Evolutionary conservation across 2,329 filamentous ascomycete genomes (phyloP), one percentile per base, ranked within the genome.

Genomic region (Cladosporium sp.): DNA sequence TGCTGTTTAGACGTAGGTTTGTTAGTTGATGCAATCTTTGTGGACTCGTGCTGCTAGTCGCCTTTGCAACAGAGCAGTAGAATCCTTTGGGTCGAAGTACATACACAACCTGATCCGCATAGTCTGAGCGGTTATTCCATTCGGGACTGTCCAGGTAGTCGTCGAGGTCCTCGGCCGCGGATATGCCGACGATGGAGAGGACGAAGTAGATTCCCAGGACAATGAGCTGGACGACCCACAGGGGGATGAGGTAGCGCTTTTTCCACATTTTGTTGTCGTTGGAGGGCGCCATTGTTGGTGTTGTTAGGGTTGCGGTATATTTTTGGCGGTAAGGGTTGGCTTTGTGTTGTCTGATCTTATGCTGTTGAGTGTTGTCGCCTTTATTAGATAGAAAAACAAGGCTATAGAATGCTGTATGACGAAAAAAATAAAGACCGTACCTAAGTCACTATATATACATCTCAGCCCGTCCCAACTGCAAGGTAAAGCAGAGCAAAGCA

Each of bases 171-270:
- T 63, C 18, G 35, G 57, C 53, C 5, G 61, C 50, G 29, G 18
- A 37, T 33, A 69, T 57, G n/a, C 55, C 60, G 12, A 69, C 26
- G n/a, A n/a, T 56, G 14, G 49, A 49, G 29, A 69, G 44, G 52
- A 73, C 65, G 40, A 68, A 50, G 61, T 68, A 56, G 49, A 68
- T 66, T 28, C 70, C 28, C 8, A 70, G 33, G 61, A 55, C 59
- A 46, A 68, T 61, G 23, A 70, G 26, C 59, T 74, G 67, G 23
- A 73, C 28, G 3, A 68, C 57, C 73, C 73, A 75, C 65, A 75
- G 68, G 3, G 74, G 72, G 21, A 75, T 68, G 52, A 73, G 68
- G 46, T 72, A 69, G 40, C 68, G 65, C 69, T 75, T 75, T 31
- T 65, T 53, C 72, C 73, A 76, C 21, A 73, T 65, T 29, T 71